Conservation (phyloP, 371 early-diverging fungal species). For the Umbelopsis sp. region DNA sequence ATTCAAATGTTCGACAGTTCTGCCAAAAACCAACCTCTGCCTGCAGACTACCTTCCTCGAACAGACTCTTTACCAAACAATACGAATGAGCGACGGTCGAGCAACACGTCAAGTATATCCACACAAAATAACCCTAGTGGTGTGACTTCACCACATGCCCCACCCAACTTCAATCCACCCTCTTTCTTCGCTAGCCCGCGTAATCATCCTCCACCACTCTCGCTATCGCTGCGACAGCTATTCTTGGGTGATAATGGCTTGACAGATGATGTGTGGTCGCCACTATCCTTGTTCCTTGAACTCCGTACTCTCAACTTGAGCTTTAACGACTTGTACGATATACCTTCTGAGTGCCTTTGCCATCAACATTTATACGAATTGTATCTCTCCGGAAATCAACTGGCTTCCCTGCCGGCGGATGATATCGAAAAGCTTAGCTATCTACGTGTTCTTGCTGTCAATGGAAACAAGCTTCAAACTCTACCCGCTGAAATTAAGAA, state of each 20-base stretch:
- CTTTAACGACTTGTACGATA: constrained; percentile 85
- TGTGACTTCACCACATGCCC: constrained; percentile 27
- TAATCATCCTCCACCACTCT: constrained; percentile 67
- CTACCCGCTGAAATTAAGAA: constrained; percentile 93
- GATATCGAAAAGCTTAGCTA: constrained; percentile 78
- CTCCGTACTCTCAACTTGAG: constrained; percentile 80
- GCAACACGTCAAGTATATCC: not conserved
- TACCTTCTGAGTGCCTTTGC: constrained; percentile 61
- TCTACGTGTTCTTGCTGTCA: constrained; percentile 78
- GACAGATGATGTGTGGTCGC: constrained; percentile 83
- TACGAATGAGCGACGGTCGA: not conserved
- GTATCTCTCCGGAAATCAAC: constrained; percentile 84
- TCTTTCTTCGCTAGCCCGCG: constrained; percentile 57
- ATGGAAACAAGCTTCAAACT: constrained; percentile 89
- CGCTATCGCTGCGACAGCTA: constrained; percentile 61
- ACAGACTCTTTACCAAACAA: constrained; percentile 10
- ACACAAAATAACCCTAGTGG: not conserved
- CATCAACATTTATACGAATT: constrained; percentile 70
- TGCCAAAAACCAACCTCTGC: not conserved
- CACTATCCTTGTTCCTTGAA: constrained; percentile 72
- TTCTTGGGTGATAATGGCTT: constrained; percentile 83
- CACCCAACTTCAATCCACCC: constrained; percentile 55
- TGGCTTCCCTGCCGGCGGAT: constrained; percentile 84
- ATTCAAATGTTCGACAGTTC: not conserved
- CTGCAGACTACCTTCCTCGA: constrained; percentile 7